Base-by-base conservation (phyloP, 345 rosid genomes). In the Hibiscus syriacus region DNA sequence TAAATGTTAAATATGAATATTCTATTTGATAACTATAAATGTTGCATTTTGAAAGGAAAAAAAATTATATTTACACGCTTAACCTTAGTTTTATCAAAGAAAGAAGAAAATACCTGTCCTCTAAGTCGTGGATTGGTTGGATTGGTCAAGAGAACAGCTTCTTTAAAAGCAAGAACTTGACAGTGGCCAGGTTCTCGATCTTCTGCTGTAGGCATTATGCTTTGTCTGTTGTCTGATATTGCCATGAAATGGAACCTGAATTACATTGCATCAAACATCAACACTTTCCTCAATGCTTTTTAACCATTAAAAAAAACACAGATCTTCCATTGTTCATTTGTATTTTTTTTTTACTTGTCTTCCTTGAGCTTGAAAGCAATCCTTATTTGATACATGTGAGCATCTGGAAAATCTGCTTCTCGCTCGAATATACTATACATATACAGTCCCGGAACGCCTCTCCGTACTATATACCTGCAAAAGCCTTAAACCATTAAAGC, bases 311-410 rank as follows among this genome's bases (percentile, higher is more conserved):
- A 23, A 2, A 10, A 58, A 58, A 11, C 32, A 32, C 3, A 29
- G 32, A 50, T 38, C 11, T 54, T 25, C n/a, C 25, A 22, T 14
- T 10, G 29, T 25, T 7, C 6, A n/a, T 41, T 3, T 34, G n/a
- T n/a, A n/a, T n/a, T n/a, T n/a, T 20, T 34, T n/a, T n/a, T 36
- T 73, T 83, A 91, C 96, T 70, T 85, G 26, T 83, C 53, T 17
- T 74, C 56, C 39, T 80, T 80, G 58, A 89, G 97, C 82, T 83
- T 94, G 80, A 87, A 89, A 61, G 83, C 99, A 8, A 87, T 76
- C 70, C 99, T 85, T 23, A 84, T 87, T 77, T 94, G 99, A 76
- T 86, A 92, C 90, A 94, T 87, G 67, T 89, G 84, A 25, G 88
- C 90, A 49, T 84, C 88, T 1, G 95, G 99, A 90, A 89, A 94